Evolutionary conservation across 2,329 filamentous ascomycete genomes (phyloP).

Genomic region (Diaporthe destruens): DNA sequence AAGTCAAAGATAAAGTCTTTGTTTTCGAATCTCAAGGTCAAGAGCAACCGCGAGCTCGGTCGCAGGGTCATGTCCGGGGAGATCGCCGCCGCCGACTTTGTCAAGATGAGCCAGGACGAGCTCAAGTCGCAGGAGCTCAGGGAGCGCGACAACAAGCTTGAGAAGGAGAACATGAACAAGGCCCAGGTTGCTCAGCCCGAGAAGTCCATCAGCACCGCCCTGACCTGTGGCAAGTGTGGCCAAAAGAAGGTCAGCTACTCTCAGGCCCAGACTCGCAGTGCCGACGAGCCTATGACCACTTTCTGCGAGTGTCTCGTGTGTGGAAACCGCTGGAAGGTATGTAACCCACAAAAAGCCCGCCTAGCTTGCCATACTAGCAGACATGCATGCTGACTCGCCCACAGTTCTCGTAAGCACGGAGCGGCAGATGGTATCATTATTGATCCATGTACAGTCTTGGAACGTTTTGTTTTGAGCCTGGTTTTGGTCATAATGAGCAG

Average conservation of each 20-base stretch:
- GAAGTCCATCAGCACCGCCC: slow-evolving; percentile 87
- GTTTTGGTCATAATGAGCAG: background rate
- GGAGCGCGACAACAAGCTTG: slow-evolving; percentile 79
- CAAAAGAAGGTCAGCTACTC: slow-evolving; percentile 95
- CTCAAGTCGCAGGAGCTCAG: slow-evolving; percentile 88
- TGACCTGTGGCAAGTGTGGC: slow-evolving; percentile 92
- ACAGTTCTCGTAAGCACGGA: slow-evolving; percentile 48
- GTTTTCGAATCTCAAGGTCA: slow-evolving; percentile 95
- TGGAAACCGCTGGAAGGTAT: slow-evolving; percentile 79
- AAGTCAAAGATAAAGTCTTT: slow-evolving; percentile 90
- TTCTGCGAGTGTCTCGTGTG: slow-evolving; percentile 80
- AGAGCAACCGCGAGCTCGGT: slow-evolving; percentile 84
- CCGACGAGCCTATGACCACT: slow-evolving; percentile 92
- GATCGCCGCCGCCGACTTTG: slow-evolving; percentile 79
- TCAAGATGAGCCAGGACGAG: slow-evolving; percentile 89
- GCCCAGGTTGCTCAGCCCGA: slow-evolving; percentile 94
- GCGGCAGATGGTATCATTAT: background rate
- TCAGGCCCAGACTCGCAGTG: slow-evolving; percentile 94
- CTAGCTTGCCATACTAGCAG: slow-evolving; percentile 40
- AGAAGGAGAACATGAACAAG: slow-evolving; percentile 96
- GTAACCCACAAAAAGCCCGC: slow-evolving; percentile 47
- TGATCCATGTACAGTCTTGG: background rate
- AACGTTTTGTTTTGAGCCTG: background rate
- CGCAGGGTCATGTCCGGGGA: slow-evolving; percentile 80
- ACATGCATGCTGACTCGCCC: slow-evolving; percentile 32